Evolutionary conservation across 306 rosid genomes (phyloP), one percentile per base, ranked within the genome.

Genomic region (Comarum palustre): DNA sequence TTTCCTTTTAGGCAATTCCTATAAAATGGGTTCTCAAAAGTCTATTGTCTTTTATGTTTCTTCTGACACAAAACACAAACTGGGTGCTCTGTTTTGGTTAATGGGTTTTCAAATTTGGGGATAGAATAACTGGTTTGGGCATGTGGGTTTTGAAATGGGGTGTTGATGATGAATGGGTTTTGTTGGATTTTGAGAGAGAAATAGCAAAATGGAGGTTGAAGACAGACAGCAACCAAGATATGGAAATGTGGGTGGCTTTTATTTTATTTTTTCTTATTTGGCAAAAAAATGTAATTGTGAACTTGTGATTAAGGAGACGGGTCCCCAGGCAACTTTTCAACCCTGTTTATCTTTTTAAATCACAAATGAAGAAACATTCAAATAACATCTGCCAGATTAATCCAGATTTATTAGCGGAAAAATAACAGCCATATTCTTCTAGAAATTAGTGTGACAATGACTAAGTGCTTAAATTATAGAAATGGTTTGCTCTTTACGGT

Each of bases 161-260:
- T 58, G 32, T 15, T 6, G 13, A 34, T 11, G 73, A 7, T 36
- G 64, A 24, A 19, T 31, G 73, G 63, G 63, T 51, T 79, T 71
- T 66, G 73, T 66, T 61, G 42, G 22, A 71, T 69, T 78, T 62
- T 58, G 38, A 66, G 78, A 73, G 75, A 75, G 63, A 80, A 65
- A 45, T 66, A 62, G 70, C 45, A 71, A 61, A 63, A 59, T 76
- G 68, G 55, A 73, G 50, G 61, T 76, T 58, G 55, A n/a, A 45
- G 59, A 52, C 31, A 45, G 59, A 52, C 31, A 51, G 73, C 39
- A 54, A 17, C 72, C 61, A 80, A 68, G 78, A 57, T 71, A 70
- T 51, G 64, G 75, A 69, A 68, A 74, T 45, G 66, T 68, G 77
- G 78, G 63, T 41, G 3, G 43, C 61, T 59, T 77, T 47, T 8